Conservation (phyloP, 1,284 basidiomycete genomes). For the Calocybe gambosa region DNA sequence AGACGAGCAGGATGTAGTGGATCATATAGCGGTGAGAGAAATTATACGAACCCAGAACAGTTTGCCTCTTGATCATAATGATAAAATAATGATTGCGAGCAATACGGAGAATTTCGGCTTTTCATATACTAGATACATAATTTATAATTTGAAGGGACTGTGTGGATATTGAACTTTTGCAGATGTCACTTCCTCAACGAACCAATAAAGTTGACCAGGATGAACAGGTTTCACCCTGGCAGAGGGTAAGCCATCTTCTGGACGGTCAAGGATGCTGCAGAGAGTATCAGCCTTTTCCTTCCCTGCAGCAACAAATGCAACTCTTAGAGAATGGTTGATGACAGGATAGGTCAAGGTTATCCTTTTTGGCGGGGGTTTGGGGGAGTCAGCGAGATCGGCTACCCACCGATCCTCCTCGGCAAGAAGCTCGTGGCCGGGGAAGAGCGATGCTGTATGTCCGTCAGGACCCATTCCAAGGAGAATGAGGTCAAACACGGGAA, state of each 20-base stretch:
- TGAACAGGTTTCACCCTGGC: conserved; percentile 74
- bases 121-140: not conserved
- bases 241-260: conserved; percentile 78
- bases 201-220: conserved; percentile 89
- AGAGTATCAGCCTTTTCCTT: conserved; percentile 82
- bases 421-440: conserved; percentile 87
- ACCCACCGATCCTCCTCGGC: conserved; percentile 90
- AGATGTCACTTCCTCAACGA: conserved; percentile 79
- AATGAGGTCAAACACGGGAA: conserved; percentile 93
- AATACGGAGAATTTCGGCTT: conserved; percentile 1
- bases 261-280: conserved; percentile 70
- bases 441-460: conserved; percentile 95
- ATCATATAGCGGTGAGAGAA: conserved; percentile 46
- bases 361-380: conserved; percentile 88
- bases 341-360: conserved; percentile 92
- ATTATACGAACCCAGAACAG: not conserved
- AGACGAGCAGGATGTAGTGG: conserved; percentile 88
- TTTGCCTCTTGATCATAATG: not conserved
- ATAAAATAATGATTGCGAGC: not conserved
- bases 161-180: conserved; percentile 53
- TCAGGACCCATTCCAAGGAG: conserved; percentile 92
- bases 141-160: conserved; percentile 49
- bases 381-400: conserved; percentile 87
- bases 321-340: conserved; percentile 83
- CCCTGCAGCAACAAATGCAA: conserved; percentile 87